Evolutionary conservation across 129 eudicot species (phyloP).

Genomic region (Helianthus tuberosus): DNA sequence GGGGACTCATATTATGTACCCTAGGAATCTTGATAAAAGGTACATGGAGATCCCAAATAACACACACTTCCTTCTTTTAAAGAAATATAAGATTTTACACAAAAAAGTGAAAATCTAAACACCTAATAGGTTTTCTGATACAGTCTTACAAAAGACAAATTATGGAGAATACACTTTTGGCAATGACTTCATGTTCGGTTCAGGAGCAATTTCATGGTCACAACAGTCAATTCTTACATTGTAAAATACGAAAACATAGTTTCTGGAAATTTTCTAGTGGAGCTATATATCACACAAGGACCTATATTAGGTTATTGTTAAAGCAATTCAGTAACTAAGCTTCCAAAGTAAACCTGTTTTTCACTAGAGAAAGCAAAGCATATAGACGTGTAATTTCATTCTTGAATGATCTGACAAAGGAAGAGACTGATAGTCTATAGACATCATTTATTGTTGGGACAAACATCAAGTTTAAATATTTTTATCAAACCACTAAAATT

Average conservation of each 20-base stretch:
- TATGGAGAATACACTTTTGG: slow-evolving; percentile 10
- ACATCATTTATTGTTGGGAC: not conserved
- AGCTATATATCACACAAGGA: not conserved
- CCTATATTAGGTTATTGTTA: not conserved
- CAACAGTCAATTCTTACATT: slow-evolving; percentile 3
- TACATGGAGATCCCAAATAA: slow-evolving; percentile 1
- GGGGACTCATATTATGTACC: not conserved
- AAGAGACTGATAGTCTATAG: not conserved
- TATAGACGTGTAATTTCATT: too few relatives aligned
- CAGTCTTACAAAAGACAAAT: slow-evolving; percentile 13
- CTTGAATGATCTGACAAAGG: not conserved
- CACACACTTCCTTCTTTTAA: slow-evolving; percentile 2
- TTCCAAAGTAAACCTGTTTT: not conserved
- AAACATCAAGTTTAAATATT: not conserved
- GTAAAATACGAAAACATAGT: slow-evolving; percentile 8
- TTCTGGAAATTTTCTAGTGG: slow-evolving; percentile 2
- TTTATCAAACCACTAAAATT: slow-evolving; percentile 7
- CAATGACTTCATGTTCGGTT: not conserved
- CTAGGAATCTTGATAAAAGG: slow-evolving; percentile 5
- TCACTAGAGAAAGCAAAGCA: too few relatives aligned
- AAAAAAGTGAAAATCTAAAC: not conserved
- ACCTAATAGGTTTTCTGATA: not conserved
- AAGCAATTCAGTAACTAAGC: not conserved
- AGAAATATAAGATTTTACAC: not conserved
- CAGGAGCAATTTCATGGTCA: not conserved